Conservation (phyloP, 495 filamentous ascomycete species). For the Penicillium maclennaniae region DNA sequence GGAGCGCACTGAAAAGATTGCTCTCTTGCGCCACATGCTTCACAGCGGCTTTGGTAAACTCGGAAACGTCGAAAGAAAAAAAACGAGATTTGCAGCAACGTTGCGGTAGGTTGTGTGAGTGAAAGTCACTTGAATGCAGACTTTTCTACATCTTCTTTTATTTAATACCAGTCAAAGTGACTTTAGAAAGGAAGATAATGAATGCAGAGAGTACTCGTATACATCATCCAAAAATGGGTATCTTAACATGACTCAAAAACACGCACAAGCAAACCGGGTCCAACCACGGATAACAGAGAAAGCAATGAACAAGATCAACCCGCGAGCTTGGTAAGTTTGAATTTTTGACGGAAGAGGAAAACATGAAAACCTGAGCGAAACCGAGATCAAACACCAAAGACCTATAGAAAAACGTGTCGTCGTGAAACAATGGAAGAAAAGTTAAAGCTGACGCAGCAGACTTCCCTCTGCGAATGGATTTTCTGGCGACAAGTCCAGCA, state of each 20-base stretch:
- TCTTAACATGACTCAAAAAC: slow-evolving; percentile 10
- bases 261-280: neutral
- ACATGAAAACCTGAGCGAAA: neutral
- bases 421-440: neutral
- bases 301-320: neutral
- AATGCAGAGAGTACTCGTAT: neutral
- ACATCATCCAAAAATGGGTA: slow-evolving; percentile 6
- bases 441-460: slow-evolving; percentile 45
- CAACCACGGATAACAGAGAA: neutral
- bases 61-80: too few species aligned
- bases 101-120: too few species aligned
- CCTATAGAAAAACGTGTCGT: neutral
- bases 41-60: too few species aligned
- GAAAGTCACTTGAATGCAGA: too few species aligned
- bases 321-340: neutral
- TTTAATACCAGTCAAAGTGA: too few species aligned
- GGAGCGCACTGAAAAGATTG: too few species aligned
- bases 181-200: too few species aligned
- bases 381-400: neutral
- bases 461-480: slow-evolving; percentile 55
- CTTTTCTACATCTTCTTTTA: too few species aligned
- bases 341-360: neutral
- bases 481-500: slow-evolving; percentile 52
- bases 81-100: too few species aligned
- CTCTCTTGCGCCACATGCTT: too few species aligned